phyloP scores from a whole-genome alignment of 352 stramenopile species.

The Pythium rishiriense region DNA sequence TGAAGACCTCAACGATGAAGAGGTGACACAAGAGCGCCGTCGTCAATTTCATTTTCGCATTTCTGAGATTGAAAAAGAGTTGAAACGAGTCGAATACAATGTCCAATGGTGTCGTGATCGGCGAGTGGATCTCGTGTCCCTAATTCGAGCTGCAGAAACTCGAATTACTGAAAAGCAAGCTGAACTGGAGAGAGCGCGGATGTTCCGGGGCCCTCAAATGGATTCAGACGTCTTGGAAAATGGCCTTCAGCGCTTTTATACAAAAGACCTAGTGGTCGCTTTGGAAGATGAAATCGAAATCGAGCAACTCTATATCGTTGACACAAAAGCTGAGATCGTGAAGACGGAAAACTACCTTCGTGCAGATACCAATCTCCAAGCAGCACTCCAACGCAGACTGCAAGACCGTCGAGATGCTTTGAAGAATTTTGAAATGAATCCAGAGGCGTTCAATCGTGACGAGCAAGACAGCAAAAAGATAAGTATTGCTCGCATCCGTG shows the following conservation, averaged over 20 bases:
- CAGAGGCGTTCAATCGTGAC: constrained; percentile 18
- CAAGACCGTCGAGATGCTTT: constrained; percentile 46
- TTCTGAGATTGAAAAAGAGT: constrained; percentile 48
- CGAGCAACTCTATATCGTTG: constrained; percentile 82
- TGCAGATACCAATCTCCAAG: constrained; percentile 47
- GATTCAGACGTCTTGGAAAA: constrained; percentile 78
- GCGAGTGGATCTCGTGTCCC: constrained; percentile 62
- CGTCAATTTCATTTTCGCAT: constrained; percentile 80
- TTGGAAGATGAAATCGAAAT: constrained; percentile 85
- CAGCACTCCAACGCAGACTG: constrained; percentile 35
- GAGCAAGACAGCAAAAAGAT: constrained; percentile 8
- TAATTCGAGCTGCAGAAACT: constrained; percentile 64
- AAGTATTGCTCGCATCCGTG: constrained; percentile 40
- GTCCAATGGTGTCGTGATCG: constrained; percentile 75
- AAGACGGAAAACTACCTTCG: constrained; percentile 72
- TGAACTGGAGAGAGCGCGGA: constrained; percentile 65
- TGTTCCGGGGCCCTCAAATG: constrained; percentile 73
- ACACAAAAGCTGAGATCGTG: constrained; percentile 73
- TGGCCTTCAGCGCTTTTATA: constrained; percentile 74
- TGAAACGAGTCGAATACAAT: constrained; percentile 74
- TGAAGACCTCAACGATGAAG: constrained; percentile 50
- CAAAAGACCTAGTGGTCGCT: constrained; percentile 66
- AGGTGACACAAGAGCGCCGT: constrained; percentile 53
- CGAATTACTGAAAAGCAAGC: constrained; percentile 81
- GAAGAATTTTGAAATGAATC: constrained; percentile 47